These are phyloP conservation scores for Talaromyces pinophilus DNA, from an alignment of 2,329 filamentous ascomycete genomes.

Conservation along the genomic window DNA sequence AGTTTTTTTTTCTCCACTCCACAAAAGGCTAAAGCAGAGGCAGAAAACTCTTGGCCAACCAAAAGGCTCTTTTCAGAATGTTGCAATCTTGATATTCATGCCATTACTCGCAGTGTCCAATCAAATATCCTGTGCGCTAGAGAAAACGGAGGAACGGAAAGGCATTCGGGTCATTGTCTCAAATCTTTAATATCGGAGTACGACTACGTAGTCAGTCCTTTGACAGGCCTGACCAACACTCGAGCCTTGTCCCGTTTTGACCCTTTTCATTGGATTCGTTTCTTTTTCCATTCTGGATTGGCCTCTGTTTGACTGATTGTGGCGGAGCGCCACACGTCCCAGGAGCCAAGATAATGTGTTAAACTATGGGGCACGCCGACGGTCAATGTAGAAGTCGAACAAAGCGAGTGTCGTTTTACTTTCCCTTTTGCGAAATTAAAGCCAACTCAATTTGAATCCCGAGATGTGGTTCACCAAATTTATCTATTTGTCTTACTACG, in stretches of 20 bases:
- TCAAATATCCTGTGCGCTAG: background rate
- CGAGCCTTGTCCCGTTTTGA: background rate
- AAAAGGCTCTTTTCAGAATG: constrained; percentile 1
- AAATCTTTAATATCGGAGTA: background rate
- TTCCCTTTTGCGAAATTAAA: background rate
- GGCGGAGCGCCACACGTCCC: constrained; percentile 12
- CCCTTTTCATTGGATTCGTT: background rate
- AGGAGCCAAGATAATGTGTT: constrained; percentile 1
- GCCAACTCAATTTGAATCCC: background rate
- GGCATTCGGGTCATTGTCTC: background rate
- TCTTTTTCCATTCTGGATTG: constrained; percentile 1
- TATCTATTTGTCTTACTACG: background rate
- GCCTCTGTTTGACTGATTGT: constrained; percentile 6
- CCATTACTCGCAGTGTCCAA: constrained; percentile 7
- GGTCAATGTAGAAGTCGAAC: background rate
- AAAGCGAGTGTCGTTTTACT: background rate
- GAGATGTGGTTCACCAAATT: background rate
- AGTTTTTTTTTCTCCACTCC: background rate
- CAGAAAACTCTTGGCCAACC: constrained; percentile 2
- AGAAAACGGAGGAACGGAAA: background rate
- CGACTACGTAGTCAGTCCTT: background rate
- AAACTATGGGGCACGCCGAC: background rate
- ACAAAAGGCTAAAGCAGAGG: background rate
- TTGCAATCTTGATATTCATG: background rate
- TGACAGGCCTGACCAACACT: background rate